Evolutionary conservation across 2,329 filamentous ascomycete species (phyloP), one percentile per base, ranked within the genome.

Genomic region (Curvularia sp.): DNA sequence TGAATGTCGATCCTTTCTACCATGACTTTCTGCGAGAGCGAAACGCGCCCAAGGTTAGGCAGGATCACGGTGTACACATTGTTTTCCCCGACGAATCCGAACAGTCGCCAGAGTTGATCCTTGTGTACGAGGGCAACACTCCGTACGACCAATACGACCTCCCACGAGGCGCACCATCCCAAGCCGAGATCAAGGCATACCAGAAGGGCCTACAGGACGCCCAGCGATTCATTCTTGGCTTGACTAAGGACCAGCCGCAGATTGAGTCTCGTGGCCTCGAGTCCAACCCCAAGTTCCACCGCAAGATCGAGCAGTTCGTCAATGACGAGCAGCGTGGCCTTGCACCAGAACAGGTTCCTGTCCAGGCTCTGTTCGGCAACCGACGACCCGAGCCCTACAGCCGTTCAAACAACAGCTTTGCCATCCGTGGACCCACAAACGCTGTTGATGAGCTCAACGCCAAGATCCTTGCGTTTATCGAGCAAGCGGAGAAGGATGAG

Each of bases 401-500:
- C 66, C 85, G 85, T 1, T 84, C 82, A 2, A 75, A 77, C 48
- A 81, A 78, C 55, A 77, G 83, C 58, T 84, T 94, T 59, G 89
- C 86, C 44, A 85, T 97, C 60, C 89, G 91, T 60, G 94, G 94
- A 22, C 93, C 93, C 22, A 81, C 85, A 47, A 86, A 87, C 18
- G 85, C 86, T 22, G 92, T 97, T 3, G 86, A 90, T 51, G 85
- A 87, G 2, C 84, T 98, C 39, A 84, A 86, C 30, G 79, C 84
- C 35, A 95, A 93, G 81, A 87, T 96, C 53, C 79, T 86, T 58
- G 86, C 86, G 6, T 98, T 97, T 72, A 83, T 98, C 22, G 88
- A 90, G 73, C 90, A 96, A 74, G 93, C 96, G 78, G 91, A 93
- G 80, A 86, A 92, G 75, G 93, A 98, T 61, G 94, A 98, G 78